Conservation (phyloP, 352 stramenopile species). For the Globisporangium alternatum region DNA sequence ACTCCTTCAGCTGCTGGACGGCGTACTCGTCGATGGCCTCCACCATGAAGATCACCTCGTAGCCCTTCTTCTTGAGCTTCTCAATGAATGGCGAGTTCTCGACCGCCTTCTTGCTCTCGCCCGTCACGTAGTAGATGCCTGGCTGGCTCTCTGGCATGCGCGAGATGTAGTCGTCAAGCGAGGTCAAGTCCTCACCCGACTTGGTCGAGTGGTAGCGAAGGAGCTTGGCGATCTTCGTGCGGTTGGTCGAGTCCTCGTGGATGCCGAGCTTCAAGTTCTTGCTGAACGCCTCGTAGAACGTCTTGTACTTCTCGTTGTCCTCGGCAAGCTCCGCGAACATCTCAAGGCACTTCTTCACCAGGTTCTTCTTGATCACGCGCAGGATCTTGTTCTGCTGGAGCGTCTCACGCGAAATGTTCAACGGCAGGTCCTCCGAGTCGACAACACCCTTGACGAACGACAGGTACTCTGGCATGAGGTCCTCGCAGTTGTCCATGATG, state of each 20-base stretch:
- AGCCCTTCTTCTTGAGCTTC: conserved; percentile 99
- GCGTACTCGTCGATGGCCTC: conserved; percentile 99
- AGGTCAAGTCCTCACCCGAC: conserved; percentile 96
- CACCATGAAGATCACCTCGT: conserved; percentile 99
- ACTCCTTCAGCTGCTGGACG: conserved; percentile 99
- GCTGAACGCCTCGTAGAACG: conserved; percentile 99
- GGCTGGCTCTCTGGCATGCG: conserved; percentile 96
- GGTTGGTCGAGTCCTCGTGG: conserved; percentile 99
- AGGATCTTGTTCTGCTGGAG: conserved; percentile 99
- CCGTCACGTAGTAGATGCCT: conserved; percentile 99
- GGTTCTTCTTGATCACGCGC: conserved; percentile 99
- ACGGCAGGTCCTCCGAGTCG: conserved; percentile 98
- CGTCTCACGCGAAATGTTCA: conserved; percentile 99
- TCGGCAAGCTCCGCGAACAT: conserved; percentile 99
- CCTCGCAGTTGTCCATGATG: conserved; percentile 99
- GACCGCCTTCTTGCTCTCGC: conserved; percentile 98
- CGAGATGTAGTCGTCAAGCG: conserved; percentile 98
- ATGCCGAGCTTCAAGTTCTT: conserved; percentile 99
- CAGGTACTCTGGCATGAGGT: conserved; percentile 99
- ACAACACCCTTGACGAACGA: conserved; percentile 99
- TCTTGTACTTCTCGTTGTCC: conserved; percentile 97
- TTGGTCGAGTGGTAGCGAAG: conserved; percentile 99
- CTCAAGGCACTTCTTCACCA: conserved; percentile 99
- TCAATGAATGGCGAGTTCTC: conserved; percentile 99
- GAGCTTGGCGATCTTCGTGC: conserved; percentile 99